A percentile compares a stretch with the other conserved stretches of the same genome.
These are phyloP conservation scores for Quercus rubra DNA, from an alignment of 306 rosid genomes.

Conservation along the genomic window DNA sequence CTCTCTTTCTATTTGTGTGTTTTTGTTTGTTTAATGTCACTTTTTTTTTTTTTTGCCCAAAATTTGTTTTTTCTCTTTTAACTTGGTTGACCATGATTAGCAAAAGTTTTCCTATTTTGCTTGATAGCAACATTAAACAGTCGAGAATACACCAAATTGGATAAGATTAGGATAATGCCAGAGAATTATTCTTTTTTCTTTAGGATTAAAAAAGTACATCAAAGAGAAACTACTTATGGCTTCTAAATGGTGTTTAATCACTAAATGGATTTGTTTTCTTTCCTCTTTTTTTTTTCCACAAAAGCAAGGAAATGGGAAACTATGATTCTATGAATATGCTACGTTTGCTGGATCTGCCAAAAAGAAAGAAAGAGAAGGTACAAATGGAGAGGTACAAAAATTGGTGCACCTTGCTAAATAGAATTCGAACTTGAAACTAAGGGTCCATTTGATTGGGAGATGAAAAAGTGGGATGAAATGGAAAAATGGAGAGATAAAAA, in stretches of 20 bases:
- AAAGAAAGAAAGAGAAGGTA: no score
- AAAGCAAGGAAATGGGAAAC: background rate
- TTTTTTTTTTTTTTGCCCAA: no score
- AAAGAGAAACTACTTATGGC: background rate
- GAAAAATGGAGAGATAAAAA: no score
- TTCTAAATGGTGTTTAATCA: no score
- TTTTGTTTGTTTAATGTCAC: background rate
- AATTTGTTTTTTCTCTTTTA: no score
- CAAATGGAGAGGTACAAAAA: no score
- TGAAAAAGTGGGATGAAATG: no score
- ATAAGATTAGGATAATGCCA: slow-evolving; percentile 4
- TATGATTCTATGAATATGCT: background rate
- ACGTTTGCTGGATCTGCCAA: no score
- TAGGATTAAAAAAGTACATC: background rate
- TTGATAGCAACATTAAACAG: slow-evolving; percentile 10
- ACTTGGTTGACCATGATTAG: background rate
- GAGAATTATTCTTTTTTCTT: slow-evolving; percentile 17
- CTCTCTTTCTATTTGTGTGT: background rate
- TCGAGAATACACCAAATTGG: background rate
- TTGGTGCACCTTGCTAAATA: no score
- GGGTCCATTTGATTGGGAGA: no score
- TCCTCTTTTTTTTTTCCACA: background rate
- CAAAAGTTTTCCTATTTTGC: background rate
- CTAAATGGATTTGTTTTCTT: background rate
- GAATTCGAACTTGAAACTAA: no score